Percentiles rank a stretch among this genome's conserved stretches.
These are phyloP conservation scores for Lunularia cruciata DNA, from an alignment of 225 moss, liverwort and hornwort species.

Conservation along the genomic window DNA sequence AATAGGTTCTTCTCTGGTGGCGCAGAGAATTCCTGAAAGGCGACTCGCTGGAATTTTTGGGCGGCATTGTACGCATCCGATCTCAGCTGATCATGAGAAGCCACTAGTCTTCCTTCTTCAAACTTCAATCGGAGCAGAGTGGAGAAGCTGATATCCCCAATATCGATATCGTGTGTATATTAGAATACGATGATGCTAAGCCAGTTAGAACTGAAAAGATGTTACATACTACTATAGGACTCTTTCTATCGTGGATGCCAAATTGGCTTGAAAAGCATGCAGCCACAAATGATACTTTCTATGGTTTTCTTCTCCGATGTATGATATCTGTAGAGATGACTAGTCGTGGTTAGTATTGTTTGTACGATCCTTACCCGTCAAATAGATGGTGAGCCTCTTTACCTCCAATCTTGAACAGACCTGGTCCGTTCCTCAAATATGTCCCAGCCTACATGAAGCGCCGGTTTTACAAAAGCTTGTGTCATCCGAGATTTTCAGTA, in stretches of 20 bases:
- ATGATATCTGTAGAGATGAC: no score
- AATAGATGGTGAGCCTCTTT: constrained; percentile 38
- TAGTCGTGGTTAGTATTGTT: no score
- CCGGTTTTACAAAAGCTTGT: background rate
- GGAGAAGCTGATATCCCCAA: constrained; percentile 39
- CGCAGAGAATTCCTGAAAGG: background rate
- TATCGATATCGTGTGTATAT: no score
- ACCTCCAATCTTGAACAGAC: constrained; percentile 32
- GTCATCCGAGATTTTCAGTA: background rate
- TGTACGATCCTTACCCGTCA: constrained; percentile 31
- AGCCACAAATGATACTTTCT: no score
- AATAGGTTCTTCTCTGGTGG: constrained; percentile 7
- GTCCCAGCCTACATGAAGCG: constrained; percentile 30
- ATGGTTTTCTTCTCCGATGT: no score
- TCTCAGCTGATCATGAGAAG: constrained; percentile 28
- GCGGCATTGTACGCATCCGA: constrained; percentile 45
- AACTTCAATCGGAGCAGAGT: constrained; percentile 37
- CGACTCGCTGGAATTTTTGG: background rate
- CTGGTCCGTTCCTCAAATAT: constrained; percentile 45
- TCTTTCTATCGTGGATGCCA: no score
- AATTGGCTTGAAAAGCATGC: no score
- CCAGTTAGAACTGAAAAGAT: no score
- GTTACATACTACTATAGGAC: no score
- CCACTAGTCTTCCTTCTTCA: constrained; percentile 34
- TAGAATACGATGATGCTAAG: no score